Percentiles rank a stretch among this genome's conserved stretches.
phyloP scores from a whole-genome alignment of 306 rosid genomes.

The Quercus robur region DNA sequence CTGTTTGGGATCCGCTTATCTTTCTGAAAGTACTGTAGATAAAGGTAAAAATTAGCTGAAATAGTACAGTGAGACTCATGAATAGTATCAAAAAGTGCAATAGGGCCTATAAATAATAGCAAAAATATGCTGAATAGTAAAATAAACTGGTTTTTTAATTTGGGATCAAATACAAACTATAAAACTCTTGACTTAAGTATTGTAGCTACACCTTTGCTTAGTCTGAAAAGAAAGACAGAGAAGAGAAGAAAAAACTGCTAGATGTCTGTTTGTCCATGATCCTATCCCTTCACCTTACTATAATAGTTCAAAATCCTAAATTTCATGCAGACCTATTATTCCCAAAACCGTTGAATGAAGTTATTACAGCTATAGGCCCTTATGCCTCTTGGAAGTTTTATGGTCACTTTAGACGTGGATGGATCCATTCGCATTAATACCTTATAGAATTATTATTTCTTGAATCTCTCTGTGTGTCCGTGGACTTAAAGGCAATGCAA shows the following conservation, averaged over 20 bases:
- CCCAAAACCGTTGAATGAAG: conserved; percentile 30
- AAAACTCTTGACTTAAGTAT: too few species aligned
- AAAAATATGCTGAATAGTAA: too few species aligned
- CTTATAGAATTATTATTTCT: neutral
- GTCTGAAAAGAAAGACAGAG: neutral
- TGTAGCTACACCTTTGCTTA: neutral
- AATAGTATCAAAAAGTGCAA: too few species aligned
- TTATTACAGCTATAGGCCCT: neutral
- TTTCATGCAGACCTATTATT: conserved; percentile 28
- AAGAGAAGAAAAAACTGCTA: neutral
- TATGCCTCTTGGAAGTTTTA: neutral
- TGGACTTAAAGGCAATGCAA: neutral
- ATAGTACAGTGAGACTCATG: too few species aligned
- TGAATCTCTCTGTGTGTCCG: too few species aligned
- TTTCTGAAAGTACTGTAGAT: too few species aligned
- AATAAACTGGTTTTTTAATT: too few species aligned
- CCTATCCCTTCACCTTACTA: neutral
- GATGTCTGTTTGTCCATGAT: conserved; percentile 1
- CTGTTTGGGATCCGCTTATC: too few species aligned
- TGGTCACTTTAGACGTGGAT: conserved; percentile 19
- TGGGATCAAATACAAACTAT: too few species aligned
- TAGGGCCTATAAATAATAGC: accelerated
- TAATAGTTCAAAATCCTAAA: conserved; percentile 18
- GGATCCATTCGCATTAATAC: conserved; percentile 9
- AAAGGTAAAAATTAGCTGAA: too few species aligned